Evolutionary conservation across 331 rosid species (phyloP).

Genomic region (Malus hybrid): DNA sequence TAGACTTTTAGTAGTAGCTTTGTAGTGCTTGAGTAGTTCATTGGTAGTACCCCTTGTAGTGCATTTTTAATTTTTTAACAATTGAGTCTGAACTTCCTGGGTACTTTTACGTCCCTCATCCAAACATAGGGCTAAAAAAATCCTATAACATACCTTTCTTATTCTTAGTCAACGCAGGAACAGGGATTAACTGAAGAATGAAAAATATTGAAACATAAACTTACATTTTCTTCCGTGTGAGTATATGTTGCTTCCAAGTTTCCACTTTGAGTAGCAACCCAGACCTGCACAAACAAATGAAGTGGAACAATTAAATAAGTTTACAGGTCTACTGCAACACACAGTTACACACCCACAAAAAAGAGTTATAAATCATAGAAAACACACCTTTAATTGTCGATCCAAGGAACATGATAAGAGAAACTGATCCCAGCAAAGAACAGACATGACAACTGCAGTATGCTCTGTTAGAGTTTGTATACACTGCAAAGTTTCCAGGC

Average conservation of each 20-base stretch:
- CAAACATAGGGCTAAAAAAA: background rate
- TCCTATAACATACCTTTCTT: background rate
- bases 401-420: conserved; percentile 86
- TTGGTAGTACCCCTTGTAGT: too few species aligned
- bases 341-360: background rate
- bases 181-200: background rate
- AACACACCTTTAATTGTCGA: conserved; percentile 69
- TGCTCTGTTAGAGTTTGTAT: conserved; percentile 83
- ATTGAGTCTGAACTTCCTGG: too few species aligned
- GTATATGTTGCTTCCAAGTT: conserved; percentile 86
- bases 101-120: too few species aligned
- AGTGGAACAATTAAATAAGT: background rate
- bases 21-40: too few species aligned
- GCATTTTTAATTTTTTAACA: too few species aligned
- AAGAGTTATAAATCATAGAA: background rate
- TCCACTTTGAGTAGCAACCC: conserved; percentile 86
- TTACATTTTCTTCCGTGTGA: conserved; percentile 82
- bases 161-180: background rate
- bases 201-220: conserved; percentile 7
- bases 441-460: conserved; percentile 89
- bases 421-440: conserved; percentile 97
- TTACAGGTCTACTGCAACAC: background rate
- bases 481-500: conserved; percentile 84
- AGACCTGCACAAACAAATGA: conserved; percentile 48
- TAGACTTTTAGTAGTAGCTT: too few species aligned